Evolutionary conservation across 2,329 filamentous ascomycete species (phyloP).

Genomic region (Fusarium piperis): DNA sequence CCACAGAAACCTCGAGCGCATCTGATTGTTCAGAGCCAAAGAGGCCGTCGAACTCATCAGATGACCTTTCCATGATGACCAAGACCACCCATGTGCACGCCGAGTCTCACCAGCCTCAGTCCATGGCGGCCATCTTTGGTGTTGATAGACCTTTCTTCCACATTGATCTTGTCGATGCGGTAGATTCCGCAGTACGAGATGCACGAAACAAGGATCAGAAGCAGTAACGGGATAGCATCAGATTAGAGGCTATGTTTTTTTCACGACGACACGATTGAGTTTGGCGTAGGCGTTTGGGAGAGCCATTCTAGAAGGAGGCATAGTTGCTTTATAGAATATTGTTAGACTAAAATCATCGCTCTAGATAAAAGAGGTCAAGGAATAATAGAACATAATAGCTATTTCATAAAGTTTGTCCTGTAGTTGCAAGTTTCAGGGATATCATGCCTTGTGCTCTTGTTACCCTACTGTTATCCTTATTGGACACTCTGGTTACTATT

Average conservation of each 20-base stretch:
- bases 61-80: neutral
- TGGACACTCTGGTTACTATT: neutral
- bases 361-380: neutral
- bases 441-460: neutral
- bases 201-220: constrained; percentile 37
- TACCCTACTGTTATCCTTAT: neutral
- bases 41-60: neutral
- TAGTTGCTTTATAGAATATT: neutral
- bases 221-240: neutral
- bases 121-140: constrained; percentile 47
- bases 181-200: constrained; percentile 49
- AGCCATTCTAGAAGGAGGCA: neutral
- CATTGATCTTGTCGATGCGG: constrained; percentile 54
- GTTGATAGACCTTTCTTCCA: constrained; percentile 61
- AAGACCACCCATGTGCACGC: neutral
- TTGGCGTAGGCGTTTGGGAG: constrained; percentile 12
- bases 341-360: neutral
- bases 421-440: neutral
- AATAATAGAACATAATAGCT: neutral
- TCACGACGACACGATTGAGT: constrained; percentile 7
- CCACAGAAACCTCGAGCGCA: neutral
- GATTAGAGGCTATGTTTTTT: neutral
- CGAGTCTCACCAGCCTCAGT: neutral
- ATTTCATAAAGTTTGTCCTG: neutral
- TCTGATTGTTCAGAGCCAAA: neutral